These are phyloP conservation scores for Ailanthus altissimus DNA, from an alignment of 345 rosid species.

Conservation along the genomic window DNA sequence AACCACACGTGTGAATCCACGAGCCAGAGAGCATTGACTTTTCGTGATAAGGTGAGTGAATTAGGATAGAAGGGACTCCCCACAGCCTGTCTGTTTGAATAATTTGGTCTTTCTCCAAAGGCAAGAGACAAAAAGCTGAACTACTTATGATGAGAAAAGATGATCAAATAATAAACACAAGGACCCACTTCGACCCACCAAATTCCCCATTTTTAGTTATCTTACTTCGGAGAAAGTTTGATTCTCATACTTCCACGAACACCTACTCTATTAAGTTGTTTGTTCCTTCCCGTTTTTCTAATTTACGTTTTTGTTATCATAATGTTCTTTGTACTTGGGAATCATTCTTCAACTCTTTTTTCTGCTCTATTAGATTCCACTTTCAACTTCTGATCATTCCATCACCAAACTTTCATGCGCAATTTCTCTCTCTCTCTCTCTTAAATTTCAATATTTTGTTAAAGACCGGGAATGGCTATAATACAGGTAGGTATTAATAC, in stretches of 20 bases:
- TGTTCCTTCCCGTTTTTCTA: slow-evolving; percentile 11
- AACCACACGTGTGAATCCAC: slow-evolving; percentile 12
- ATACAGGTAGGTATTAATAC: neutral
- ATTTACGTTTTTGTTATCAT: slow-evolving; percentile 9
- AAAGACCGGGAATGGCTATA: neutral
- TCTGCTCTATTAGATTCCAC: neutral
- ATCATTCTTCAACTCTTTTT: neutral
- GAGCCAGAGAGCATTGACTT: neutral
- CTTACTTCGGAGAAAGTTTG: slow-evolving; percentile 29
- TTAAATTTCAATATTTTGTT: neutral
- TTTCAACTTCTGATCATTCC: neutral
- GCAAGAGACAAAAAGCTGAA: slow-evolving; percentile 14
- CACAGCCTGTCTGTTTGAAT: slow-evolving; percentile 28
- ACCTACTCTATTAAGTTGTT: slow-evolving; percentile 11
- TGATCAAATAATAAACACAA: slow-evolving; percentile 13
- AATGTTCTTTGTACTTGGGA: slow-evolving; percentile 9
- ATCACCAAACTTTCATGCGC: neutral
- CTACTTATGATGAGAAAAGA: slow-evolving; percentile 10
- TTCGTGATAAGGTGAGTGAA: slow-evolving; percentile 24
- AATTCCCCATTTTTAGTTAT: slow-evolving; percentile 7
- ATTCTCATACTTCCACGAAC: slow-evolving; percentile 13
- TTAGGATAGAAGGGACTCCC: slow-evolving; percentile 25
- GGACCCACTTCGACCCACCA: slow-evolving; percentile 27
- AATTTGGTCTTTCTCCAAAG: slow-evolving; percentile 14
- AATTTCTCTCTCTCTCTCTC: neutral